Evolutionary conservation across 169 alveolate species (phyloP).

Genomic region (Eimeria sp.): DNA sequence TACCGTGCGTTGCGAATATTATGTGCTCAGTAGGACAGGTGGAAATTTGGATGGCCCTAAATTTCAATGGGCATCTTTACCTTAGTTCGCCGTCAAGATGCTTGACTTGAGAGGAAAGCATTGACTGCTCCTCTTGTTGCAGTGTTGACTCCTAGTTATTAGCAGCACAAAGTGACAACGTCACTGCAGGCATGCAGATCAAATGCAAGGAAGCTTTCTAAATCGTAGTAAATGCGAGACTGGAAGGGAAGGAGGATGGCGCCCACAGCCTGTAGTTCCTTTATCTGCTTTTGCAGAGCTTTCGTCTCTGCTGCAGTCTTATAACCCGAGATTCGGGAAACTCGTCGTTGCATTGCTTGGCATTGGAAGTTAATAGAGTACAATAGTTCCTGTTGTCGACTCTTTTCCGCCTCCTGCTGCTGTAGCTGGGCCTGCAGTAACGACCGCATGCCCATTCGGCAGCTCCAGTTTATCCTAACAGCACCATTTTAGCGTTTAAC

Average conservation of each 20-base stretch:
- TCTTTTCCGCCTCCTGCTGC: conserved; percentile 94
- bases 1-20: not conserved
- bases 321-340: conserved; percentile 94
- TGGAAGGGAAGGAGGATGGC: conserved; percentile 83
- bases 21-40: not conserved
- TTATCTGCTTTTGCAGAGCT: conserved; percentile 89
- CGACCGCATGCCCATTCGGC: not conserved
- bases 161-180: not conserved
- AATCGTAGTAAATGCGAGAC: not conserved
- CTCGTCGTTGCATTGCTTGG: conserved; percentile 96
- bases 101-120: conserved; percentile 80
- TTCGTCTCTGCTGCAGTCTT: conserved; percentile 95
- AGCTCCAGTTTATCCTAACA: not conserved
- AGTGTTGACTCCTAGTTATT: not conserved
- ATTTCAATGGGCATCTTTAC: conserved; percentile 2
- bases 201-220: not conserved
- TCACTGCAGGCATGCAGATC: not conserved
- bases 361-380: conserved; percentile 96
- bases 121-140: conserved; percentile 87
- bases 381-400: conserved; percentile 94
- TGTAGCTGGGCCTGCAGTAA: conserved; percentile 90
- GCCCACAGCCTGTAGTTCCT: conserved; percentile 86
- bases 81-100: conserved; percentile 82
- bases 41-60: not conserved
- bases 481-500: not conserved